Evolutionary conservation across 1,139 yeast genomes (phyloP), one percentile per base, ranked within the genome.

Genomic region (Blastobotrys ciferrii): DNA sequence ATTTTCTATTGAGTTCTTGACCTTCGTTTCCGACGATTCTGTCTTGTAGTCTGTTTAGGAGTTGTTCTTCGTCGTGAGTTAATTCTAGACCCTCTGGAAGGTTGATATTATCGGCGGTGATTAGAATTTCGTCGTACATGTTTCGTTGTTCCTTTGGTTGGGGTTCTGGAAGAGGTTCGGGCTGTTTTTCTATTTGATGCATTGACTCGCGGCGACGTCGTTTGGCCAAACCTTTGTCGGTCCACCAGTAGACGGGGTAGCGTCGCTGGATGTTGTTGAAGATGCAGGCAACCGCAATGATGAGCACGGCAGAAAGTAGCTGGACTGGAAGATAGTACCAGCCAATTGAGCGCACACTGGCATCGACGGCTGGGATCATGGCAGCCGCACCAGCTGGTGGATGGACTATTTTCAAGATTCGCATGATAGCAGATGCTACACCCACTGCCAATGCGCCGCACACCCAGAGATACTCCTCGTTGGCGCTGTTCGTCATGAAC

Each of bases 311-410:
- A 4, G 80, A 72, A 0, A 82, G 69, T 2, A 83, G 53, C 48
- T 82, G 85, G 1, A 71, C 75, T 0, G 86, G 84, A 17, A 83
- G 56, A 58, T 76, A 82, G 80, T 84, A 80, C 89, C 89, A 83
- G 45, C 88, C 77, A 75, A 83, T 72, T 1, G 47, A 54, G 4
- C 79, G 63, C 4, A 81, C 69, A 4, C 63, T 58, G 0, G 63
- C 75, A 51, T 80, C 84, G 0, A 78, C 60, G 6, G 77, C 68
- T 0, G 88, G 87, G 6, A 83, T 64, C 23, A 83, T 62, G 0
- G 89, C 87, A 11, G 84, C 76, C 1, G 89, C 88, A 1, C 89
- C 89, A 0, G 85, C 84, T 0, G 89, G 89, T 0, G 89, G 89
- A 63, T 83, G 89, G 1, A 81, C 77, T 50, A 82, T 76, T 56